A percentile compares a stretch with the other conserved stretches of the same genome.
Evolutionary conservation across 2,329 filamentous ascomycete species (phyloP).

Genomic region (Cryphonectria parasitica): DNA sequence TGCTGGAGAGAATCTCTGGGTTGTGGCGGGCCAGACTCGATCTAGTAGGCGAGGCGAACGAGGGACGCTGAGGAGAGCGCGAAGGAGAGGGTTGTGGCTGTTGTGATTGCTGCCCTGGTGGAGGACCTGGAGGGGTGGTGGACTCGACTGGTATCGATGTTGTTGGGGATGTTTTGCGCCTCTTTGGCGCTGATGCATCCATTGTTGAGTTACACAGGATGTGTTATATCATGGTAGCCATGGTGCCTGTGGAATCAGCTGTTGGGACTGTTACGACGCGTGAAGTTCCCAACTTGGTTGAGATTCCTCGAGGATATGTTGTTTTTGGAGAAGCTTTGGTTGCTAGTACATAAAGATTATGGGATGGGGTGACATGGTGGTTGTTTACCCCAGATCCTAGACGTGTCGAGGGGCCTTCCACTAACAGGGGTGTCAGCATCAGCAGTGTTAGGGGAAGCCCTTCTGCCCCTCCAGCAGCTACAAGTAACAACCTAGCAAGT

Average conservation of each 20-base stretch:
- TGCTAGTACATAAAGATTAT: not conserved
- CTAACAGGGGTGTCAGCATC: not conserved
- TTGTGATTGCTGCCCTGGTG: conserved; percentile 20
- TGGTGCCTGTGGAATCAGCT: not conserved
- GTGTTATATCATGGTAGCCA: conserved; percentile 28
- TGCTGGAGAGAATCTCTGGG: conserved; percentile 58
- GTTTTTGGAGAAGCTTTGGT: not conserved
- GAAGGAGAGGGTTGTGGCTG: conserved; percentile 14
- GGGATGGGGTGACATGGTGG: not conserved
- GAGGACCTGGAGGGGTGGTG: conserved; percentile 41
- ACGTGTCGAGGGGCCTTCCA: not conserved
- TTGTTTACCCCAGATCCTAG: conserved; percentile 5
- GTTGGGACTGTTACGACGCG: conserved; percentile 9
- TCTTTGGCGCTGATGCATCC: conserved; percentile 65
- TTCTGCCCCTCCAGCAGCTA: not conserved
- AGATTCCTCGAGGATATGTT: not conserved
- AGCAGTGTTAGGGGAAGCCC: not conserved
- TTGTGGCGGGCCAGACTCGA: conserved; percentile 66
- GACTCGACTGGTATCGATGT: conserved; percentile 47
- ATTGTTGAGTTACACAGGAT: conserved; percentile 38
- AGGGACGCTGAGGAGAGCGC: conserved; percentile 45
- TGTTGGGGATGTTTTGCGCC: conserved; percentile 64
- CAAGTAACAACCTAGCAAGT: too few species aligned
- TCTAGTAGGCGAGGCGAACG: conserved; percentile 69
- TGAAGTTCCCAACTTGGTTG: not conserved